phyloP scores from a whole-genome alignment of 2,329 filamentous ascomycete species.

The Trichoderma pleuroti region DNA sequence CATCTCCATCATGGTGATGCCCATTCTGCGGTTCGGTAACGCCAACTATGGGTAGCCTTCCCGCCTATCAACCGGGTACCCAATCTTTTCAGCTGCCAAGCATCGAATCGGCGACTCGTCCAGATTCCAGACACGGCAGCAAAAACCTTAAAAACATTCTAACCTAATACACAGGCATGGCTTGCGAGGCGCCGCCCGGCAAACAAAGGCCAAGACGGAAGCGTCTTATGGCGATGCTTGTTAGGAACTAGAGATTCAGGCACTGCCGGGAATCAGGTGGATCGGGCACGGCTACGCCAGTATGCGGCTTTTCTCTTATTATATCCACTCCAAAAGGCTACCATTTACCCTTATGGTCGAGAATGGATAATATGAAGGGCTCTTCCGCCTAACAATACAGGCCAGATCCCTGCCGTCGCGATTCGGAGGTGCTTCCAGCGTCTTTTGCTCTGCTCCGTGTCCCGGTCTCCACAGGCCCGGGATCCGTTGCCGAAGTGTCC shows the following conservation, averaged over 20 bases:
- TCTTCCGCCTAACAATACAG: neutral
- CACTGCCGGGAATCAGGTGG: neutral
- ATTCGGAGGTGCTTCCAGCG: neutral
- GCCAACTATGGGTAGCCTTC: neutral
- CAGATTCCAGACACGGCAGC: neutral
- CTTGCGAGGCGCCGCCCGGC: neutral
- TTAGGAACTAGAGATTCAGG: neutral
- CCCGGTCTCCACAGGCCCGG: neutral
- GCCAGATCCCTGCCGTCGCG: neutral
- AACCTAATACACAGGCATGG: neutral
- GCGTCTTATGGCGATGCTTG: neutral
- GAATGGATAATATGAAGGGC: neutral
- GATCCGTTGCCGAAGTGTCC: neutral
- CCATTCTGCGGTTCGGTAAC: neutral
- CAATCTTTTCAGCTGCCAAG: neutral
- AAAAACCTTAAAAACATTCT: slow-evolving; percentile 5
- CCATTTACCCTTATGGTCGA: neutral
- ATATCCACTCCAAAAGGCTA: neutral
- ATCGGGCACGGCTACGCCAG: neutral
- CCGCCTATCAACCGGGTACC: neutral
- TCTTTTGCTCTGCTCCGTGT: neutral
- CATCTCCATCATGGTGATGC: neutral
- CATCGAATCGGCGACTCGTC: neutral
- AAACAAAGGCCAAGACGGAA: neutral
- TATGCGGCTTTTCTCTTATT: neutral